Evolutionary conservation across 2,329 filamentous ascomycete genomes (phyloP), one percentile per base, ranked within the genome.

Genomic region (Ploettnerulaceae sp.): DNA sequence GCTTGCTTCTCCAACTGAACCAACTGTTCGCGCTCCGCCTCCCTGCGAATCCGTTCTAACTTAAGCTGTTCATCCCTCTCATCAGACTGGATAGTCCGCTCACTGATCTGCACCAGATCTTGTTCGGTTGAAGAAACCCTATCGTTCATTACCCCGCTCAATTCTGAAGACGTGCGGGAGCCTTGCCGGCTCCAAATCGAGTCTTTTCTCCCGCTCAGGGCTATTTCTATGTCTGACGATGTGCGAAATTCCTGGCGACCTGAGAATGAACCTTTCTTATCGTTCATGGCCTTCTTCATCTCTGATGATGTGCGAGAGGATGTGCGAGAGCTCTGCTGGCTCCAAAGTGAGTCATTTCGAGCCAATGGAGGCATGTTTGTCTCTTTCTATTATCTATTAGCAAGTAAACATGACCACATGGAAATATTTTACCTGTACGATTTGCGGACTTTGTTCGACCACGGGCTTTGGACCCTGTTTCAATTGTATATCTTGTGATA

Each of bases 1-100:
- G 45, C 45, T 25, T 47, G 45, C 7, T 21, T 36, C 31, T 47
- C 28, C 17, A 41, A 33, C 24, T 41, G 28, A 3, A 47, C 7
- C n/a, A 47, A 35, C 3, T 29, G 7, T 29, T 47, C 45, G 17
- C 38, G 36, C 7, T 44, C 41, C 2, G 31, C 41, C 5, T 44
- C 41, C 14, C 29, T 21, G 2, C 32, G 22, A 11, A 35, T 5
- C 15, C 11, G 15, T n/a, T 44, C 41, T 9, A 21, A 17, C 25
- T 36, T 36, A 7, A 44, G 14, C 31, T 21, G 31, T 24, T 44
- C 32, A 6, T 44, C 41, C 5, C 25, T 11, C 7, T 29, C 41
- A 0, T 25, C 32, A 17, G 18, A 29, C 3, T 15, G 15, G 17
- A 31, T 15, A 9, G 31, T 40, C 11, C 37, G 25, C n/a, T 26